Evolutionary conservation across 352 stramenopile species (phyloP), one percentile per base, ranked within the genome.

Genomic region (Phytopythium oedochilum): DNA sequence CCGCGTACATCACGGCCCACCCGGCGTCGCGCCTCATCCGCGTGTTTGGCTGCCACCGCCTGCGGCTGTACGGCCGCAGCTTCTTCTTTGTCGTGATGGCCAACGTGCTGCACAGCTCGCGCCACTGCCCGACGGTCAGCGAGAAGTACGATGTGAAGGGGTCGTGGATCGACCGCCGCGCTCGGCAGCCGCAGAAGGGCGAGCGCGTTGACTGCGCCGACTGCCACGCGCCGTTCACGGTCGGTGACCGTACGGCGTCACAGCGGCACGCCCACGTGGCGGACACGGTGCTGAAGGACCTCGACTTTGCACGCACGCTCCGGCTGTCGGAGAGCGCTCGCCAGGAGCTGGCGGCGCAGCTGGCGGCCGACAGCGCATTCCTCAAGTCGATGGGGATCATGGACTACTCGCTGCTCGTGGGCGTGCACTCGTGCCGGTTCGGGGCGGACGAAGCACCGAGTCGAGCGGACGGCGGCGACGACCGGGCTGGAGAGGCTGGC

Each of bases 81-180:
- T 89, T 91, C 55, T 88, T 86, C 57, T 91, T 91, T 64, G 76
- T 83, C 3, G 81, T 91, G 49, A 91, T 91, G 81, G 74, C 78
- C 2, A 91, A 91, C 51, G 78, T 91, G 32, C 54, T 91, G n/a
- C 73, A 89, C 51, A 86, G 63, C 28, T 61, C 75, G 31, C 51
- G 51, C 5, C 77, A 89, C 49, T 85, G 73, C 26, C 58, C 75
- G 20, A 85, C 73, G 23, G 85, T 88, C 28, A 71, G 60, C 3
- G 79, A 88, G 43, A 86, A 88, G 53, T 91, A 91, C 54, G 81
- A 91, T 53, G 60, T 91, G 26, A 91, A 91, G 55, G 81, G 81
- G 1, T 88, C 81, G 49, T 90, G 77, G 77, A 60, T 90, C 32
- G 73, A 90, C 54, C 77, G 79, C 35, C 71, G 71, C 28, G 77